Conservation (phyloP, 768 basidiomycete species). For the Favolaschia claudopus region DNA sequence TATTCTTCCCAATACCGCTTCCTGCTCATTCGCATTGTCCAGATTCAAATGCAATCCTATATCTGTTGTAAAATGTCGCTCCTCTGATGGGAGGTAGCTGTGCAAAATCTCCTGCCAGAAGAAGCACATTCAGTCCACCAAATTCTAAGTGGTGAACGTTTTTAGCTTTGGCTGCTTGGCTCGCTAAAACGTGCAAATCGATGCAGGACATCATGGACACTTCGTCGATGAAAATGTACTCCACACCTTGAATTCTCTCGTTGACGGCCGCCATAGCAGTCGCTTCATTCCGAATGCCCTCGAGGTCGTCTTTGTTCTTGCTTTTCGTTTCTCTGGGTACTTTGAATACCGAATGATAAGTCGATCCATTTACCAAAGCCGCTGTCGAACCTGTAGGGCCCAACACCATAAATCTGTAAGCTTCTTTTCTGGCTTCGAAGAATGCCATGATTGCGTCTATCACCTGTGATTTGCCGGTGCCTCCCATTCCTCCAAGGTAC, state of each 20-base stretch:
- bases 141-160: constrained; percentile 33
- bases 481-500: constrained; percentile 44
- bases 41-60: not conserved
- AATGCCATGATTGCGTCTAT: constrained; percentile 33
- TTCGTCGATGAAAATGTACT: constrained; percentile 52
- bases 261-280: not conserved
- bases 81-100: constrained; percentile 42
- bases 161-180: constrained; percentile 28
- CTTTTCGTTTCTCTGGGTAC: constrained; percentile 23
- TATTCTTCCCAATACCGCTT: constrained; percentile 21
- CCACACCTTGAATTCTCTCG: constrained; percentile 32
- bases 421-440: constrained; percentile 23
- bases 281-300: not conserved
- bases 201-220: constrained; percentile 47
- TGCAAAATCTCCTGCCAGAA: constrained; percentile 52
- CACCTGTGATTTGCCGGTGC: constrained; percentile 43
- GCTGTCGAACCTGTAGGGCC: constrained; percentile 33
- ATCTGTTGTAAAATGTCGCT: constrained; percentile 14
- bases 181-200: constrained; percentile 37
- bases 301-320: not conserved
- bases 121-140: constrained; percentile 48
- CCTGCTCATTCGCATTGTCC: constrained; percentile 28
- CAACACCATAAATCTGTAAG: not conserved
- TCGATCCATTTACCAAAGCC: constrained; percentile 29
- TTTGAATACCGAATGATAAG: constrained; percentile 33